Base-by-base conservation (phyloP, 2,329 filamentous ascomycete species). In the Neonectria magnoliae region DNA sequence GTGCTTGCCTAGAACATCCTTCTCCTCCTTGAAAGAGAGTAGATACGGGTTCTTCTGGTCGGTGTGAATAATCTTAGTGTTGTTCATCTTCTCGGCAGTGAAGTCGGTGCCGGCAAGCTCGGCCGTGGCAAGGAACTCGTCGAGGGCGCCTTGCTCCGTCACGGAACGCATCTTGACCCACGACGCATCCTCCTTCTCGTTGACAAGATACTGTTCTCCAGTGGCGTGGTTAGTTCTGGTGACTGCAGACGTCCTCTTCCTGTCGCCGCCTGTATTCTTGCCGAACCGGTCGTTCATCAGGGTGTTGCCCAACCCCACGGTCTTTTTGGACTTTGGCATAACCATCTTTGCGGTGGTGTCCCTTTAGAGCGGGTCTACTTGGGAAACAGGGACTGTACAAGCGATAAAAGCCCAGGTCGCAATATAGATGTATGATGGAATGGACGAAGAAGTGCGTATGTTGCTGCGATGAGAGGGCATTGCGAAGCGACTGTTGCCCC, bases 111-210 rank as follows among this genome's bases (percentile, higher is more conserved):
- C 95, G n/a, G 96, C 96, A 72, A 99, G 84, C 82, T 98, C 94
- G 68, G 96, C 97, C 2, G 96, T 99, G 62, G 92, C 93, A 69
- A 99, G 84, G 80, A 99, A 99, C 80, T 99, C 96, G 79, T 99
- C 96, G 67, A 99, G 89, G 48, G 94, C 94, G 71, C 91, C 94
- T 81, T 99, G 96, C 84, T 99, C 93, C 5, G 96, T 99, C 72
- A 99, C 93, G 79, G 93, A 97, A 83, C 95, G 93, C 96, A 99
- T 98, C 85, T 98, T 99, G 77, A 98, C 93, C 94, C 94, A 99
- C 72, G 93, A 87, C 38, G 95, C 96, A 82, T 98, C 94, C 78
- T 97, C 90, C 73, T 90, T 90, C 69, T 92, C 91, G 78, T 97
- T 98, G 53, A 93, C 96, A 74, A 98, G 90, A 79, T 99, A 99